Evolutionary conservation across 2,329 filamentous ascomycete genomes (phyloP).

Genomic region (Lasiodiplodia gonubiensis): DNA sequence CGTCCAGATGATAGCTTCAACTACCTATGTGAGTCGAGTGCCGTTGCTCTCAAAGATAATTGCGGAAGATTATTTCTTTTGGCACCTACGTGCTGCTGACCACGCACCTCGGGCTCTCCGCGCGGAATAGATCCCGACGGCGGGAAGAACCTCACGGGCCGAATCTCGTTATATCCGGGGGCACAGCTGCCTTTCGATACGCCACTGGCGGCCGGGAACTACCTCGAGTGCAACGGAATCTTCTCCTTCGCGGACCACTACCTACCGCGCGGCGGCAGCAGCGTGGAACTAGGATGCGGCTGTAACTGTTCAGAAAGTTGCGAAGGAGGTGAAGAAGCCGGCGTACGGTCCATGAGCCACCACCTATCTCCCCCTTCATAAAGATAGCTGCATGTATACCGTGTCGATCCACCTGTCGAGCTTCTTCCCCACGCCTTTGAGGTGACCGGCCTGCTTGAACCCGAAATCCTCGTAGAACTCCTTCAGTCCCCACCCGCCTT

Average conservation of each 20-base stretch:
- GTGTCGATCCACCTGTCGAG: slow-evolving; percentile 41
- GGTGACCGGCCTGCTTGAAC: slow-evolving; percentile 46
- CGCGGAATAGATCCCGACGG: slow-evolving; percentile 37
- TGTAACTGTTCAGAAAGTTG: slow-evolving; percentile 31
- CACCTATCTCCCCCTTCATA: slow-evolving; percentile 26
- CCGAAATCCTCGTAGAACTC: slow-evolving; percentile 48
- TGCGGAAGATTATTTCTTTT: too few species aligned
- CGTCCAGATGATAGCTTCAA: too few species aligned
- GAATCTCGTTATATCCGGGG: slow-evolving; percentile 46
- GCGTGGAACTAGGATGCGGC: slow-evolving; percentile 39
- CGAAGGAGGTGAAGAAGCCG: slow-evolving; percentile 16
- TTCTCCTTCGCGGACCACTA: slow-evolving; percentile 45
- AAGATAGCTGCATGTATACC: slow-evolving; percentile 35
- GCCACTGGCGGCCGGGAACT: slow-evolving; percentile 43
- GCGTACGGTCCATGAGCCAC: slow-evolving; percentile 1
- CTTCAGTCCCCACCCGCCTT: slow-evolving; percentile 41
- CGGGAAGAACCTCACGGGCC: slow-evolving; percentile 36
- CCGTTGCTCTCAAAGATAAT: too few species aligned
- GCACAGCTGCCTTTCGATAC: slow-evolving; percentile 34
- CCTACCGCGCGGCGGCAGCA: slow-evolving; percentile 35
- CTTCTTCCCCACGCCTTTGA: slow-evolving; percentile 48
- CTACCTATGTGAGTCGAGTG: too few species aligned
- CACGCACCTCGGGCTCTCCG: slow-evolving; percentile 31
- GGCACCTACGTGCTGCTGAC: too few species aligned
- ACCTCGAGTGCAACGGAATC: slow-evolving; percentile 45